Base-by-base conservation (phyloP, 345 rosid species). In the Populus tremula region DNA sequence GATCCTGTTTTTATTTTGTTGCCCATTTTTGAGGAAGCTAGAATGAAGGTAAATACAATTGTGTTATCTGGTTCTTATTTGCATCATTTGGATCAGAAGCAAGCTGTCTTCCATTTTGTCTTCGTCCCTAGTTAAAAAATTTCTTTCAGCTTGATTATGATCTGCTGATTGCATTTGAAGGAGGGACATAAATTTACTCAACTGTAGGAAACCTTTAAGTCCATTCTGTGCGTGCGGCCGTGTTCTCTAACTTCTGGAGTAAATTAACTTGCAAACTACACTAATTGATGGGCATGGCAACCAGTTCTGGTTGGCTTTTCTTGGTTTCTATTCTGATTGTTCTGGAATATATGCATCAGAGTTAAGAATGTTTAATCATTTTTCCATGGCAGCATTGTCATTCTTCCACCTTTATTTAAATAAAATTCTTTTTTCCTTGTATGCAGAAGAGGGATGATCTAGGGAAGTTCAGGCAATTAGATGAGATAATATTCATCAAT, bases 381-480 rank as follows among this genome's bases (percentile, higher is more conserved):
- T 31, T 10, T 21, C 17, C 35, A 64, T 23, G 23, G 70, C 70
- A 39, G 43, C 23, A 63, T 36, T 11, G 47, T 56, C 49, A 31
- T 67, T n/a, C 56, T 68, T 77, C 43, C 21, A 11, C 5, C 73
- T 66, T 71, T n/a, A 36, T 67, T 72, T 25, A 39, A 21, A 14
- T 54, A 18, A 77, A 59, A 18, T 13, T 27, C 21, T 3, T 41
- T 62, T 18, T 66, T 47, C 9, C 14, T 69, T 64, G 47, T 31
- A 64, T 87, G 89, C 92, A 93, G 99, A 95, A 88, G 83, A 88
- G 86, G 64, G 91, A 87, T 78, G 92, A 91, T 85, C 86, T 81
- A 35, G 98, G 99, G 82, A 93, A 88, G 83, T 95, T 95, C 87
- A 90, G 99, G 85, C 89, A 85, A 79, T 73, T 93, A 74, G 96